Base-by-base conservation (phyloP, 2,329 filamentous ascomycete species). In the Malbranchea cinnamomea region DNA sequence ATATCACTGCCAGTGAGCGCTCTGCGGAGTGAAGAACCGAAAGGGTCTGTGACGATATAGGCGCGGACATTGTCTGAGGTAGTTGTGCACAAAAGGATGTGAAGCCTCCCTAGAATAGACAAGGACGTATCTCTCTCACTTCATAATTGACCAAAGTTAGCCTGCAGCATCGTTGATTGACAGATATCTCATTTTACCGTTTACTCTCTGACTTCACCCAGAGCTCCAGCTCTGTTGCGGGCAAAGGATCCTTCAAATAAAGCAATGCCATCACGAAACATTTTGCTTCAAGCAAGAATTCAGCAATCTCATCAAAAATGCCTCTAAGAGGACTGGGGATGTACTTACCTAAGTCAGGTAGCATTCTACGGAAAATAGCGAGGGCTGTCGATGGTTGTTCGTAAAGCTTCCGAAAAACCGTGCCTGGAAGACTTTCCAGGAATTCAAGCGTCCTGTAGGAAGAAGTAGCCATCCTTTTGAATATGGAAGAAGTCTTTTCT, bases 341-440 rank as follows among this genome's bases (percentile, higher is more conserved):
- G 24, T 32, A 15, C 26, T 18, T 65, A 85, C 80, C 83, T 37
- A 95, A 61, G 49, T 91, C 80, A 34, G 89, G 83, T 35, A 98
- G 70, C 84, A 98, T 94, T 60, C 89, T 85, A 43, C 89, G 74
- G 54, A 95, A 95, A 47, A 98, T 85, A 42, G 89, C 89, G 41
- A 98, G 74, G 21, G 85, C 80, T 2, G 89, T 93, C 23, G 87
- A 92, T 17, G 89, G 89, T 63, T 94, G 85, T 60, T 85, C 79
- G 65, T 98, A 98, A 26, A 98, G 69, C 55, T 82, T 79, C 51
- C 74, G 73, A 56, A 95, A 93, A 20, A 83, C 91, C 23, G 80
- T 83, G 40, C 85, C 83, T 28, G 81, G 81, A 47, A 92, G 76
- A 52, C 77, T 74, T 67, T 95, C 85, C 52, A 95, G 76, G 59